Base-by-base conservation (phyloP, 139 green algal species). In the Marvania coccoides region DNA sequence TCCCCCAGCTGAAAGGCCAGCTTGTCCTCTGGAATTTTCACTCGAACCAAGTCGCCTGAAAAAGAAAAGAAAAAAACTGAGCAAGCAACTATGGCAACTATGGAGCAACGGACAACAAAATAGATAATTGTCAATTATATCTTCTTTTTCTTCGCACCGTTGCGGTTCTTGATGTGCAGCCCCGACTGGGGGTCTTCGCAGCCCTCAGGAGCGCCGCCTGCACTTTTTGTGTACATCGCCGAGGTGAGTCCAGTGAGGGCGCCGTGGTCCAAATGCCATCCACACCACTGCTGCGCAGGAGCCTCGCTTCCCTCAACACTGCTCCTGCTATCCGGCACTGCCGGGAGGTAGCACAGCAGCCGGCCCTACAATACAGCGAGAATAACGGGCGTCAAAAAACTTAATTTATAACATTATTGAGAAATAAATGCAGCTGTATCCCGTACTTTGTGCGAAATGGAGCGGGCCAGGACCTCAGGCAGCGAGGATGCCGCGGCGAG, bases 1-100 rank as follows among this genome's bases (percentile, higher is more conserved):
- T 93, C 85, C 4, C 86, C 86, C 63, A 92, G 72, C 73, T 94
- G 87, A 74, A 81, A 94, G 1, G 81, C 87, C 0, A 93, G 46
- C 69, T 82, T 61, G 34, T 83, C 75, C 1, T 61, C 1, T 1
- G 77, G 79, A 26, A 93, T 87, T n/a, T 23, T n/a, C 2, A 71
- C 82, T 47, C 72, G 70, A 19, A 84, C 73, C 5, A 85, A 39
- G 0, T 67, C 3, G 5, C 80, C 80, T 42, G 39, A 38, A 48
- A 5, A 61, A 66, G 19, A 8, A 9, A 59, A 59, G 34, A 9
- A 59, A 59, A 26, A 59, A 51, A 51, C 19, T 51, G 19, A 51
- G 19, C 42, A 51, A 19, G 19, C 19, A 19, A 28, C 42, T 28
- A 51, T 19, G 42, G 19, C 42, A 51, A 51, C 19, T 51, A 28